Percentiles rank a stretch among this genome's conserved stretches.
phyloP scores from a whole-genome alignment of 768 basidiomycete genomes.

The Goffeauzyma gilvescens region DNA sequence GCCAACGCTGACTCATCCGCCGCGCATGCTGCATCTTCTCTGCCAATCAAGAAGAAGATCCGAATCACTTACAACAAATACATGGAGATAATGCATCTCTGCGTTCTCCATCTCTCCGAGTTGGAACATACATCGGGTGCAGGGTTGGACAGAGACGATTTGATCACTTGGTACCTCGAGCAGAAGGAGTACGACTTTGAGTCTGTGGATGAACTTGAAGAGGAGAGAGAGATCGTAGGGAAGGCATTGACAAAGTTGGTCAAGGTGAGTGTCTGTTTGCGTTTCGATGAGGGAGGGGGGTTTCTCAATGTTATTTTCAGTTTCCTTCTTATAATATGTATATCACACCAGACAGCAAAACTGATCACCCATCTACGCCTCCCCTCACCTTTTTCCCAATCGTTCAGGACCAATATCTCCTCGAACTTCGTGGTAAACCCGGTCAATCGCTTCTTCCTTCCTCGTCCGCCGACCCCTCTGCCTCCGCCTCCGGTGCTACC shows the following conservation, averaged over 20 bases:
- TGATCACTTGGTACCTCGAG: conserved; percentile 95
- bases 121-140: conserved; percentile 54
- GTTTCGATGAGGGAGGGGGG: no score
- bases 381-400: background rate
- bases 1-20: no score
- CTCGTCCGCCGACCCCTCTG: background rate
- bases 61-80: conserved; percentile 93
- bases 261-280: conserved; percentile 69
- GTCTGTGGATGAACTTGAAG: conserved; percentile 69
- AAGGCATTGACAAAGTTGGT: conserved; percentile 79
- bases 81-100: conserved; percentile 64
- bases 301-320: no score
- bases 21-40: no score
- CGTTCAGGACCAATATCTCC: conserved; percentile 43
- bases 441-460: conserved; percentile 44
- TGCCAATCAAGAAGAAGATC: conserved; percentile 43
- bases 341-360: background rate
- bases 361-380: no score
- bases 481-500: background rate
- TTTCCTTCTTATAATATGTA: background rate
- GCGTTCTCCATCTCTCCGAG: conserved; percentile 56
- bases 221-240: conserved; percentile 69
- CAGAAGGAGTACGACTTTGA: conserved; percentile 62
- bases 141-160: conserved; percentile 71
- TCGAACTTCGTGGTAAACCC: conserved; percentile 66